Evolutionary conservation across 1,139 yeast genomes (phyloP).

Genomic region (Debaryomyces subglobosus): DNA sequence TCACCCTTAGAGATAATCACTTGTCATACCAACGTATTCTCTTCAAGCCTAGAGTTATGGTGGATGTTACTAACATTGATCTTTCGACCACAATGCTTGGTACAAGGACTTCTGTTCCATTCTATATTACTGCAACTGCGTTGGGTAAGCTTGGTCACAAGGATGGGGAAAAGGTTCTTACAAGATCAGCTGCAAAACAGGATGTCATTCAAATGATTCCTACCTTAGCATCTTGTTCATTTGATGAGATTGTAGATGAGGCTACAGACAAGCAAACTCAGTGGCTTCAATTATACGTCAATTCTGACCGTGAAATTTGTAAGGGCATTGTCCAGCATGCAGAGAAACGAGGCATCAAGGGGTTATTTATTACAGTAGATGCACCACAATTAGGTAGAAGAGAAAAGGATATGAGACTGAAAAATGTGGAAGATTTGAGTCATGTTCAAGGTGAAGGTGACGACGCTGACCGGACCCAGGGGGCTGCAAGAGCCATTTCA

Average conservation of each 20-base stretch:
- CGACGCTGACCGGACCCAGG: conserved; percentile 67
- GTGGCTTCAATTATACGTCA: conserved; percentile 92
- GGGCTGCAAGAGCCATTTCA: conserved; percentile 86
- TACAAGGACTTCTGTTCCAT: conserved; percentile 50
- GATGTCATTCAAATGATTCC: conserved; percentile 81
- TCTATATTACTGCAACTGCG: conserved; percentile 81
- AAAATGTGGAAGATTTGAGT: conserved; percentile 37
- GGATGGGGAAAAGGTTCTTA: conserved; percentile 77
- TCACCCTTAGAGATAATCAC: conserved; percentile 86
- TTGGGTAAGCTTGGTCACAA: conserved; percentile 77
- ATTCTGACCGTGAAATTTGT: conserved; percentile 59
- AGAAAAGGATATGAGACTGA: conserved; percentile 63
- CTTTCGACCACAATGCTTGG: conserved; percentile 46
- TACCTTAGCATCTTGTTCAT: conserved; percentile 73
- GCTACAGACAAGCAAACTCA: conserved; percentile 54
- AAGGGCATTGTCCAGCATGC: conserved; percentile 67
- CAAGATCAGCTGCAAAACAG: conserved; percentile 70
- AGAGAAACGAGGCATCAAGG: conserved; percentile 74
- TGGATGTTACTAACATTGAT: conserved; percentile 60
- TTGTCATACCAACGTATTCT: conserved; percentile 82
- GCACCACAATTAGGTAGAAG: conserved; percentile 96
- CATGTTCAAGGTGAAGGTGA: conserved; percentile 64
- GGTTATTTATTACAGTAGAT: conserved; percentile 85
- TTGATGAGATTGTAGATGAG: conserved; percentile 68
- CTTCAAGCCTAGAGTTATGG: conserved; percentile 79